Conservation (phyloP, 2,329 filamentous ascomycete genomes). For the Gnomoniopsis sp. region DNA sequence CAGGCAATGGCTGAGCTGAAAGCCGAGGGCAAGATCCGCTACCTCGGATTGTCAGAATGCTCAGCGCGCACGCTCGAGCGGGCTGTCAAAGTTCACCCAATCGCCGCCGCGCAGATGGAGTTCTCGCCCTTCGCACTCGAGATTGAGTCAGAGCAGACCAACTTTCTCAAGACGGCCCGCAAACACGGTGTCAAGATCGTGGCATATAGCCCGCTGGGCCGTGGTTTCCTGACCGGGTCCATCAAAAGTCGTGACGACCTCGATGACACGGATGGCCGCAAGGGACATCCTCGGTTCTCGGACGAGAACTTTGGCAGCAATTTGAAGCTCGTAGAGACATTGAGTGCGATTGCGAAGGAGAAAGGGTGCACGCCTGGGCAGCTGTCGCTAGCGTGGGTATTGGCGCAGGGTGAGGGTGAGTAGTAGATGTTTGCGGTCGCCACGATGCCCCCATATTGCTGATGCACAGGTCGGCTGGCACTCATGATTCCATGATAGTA, state of each 20-base stretch:
- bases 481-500: neutral
- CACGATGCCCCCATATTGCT: neutral
- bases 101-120: slow-evolving; percentile 50
- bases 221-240: slow-evolving; percentile 49
- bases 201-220: slow-evolving; percentile 53
- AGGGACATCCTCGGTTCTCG: slow-evolving; percentile 38
- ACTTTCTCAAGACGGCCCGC: slow-evolving; percentile 45
- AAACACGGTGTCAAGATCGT: slow-evolving; percentile 53
- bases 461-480: neutral
- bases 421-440: neutral
- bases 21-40: slow-evolving; percentile 48
- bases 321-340: slow-evolving; percentile 27
- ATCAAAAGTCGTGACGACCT: slow-evolving; percentile 43
- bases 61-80: slow-evolving; percentile 43
- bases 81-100: slow-evolving; percentile 43
- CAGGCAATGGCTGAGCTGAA: slow-evolving; percentile 44
- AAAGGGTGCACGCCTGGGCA: slow-evolving; percentile 44
- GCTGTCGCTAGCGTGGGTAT: slow-evolving; percentile 52
- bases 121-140: slow-evolving; percentile 51
- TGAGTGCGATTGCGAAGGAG: slow-evolving; percentile 25
- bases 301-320: slow-evolving; percentile 50
- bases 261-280: slow-evolving; percentile 36
- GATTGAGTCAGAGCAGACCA: slow-evolving; percentile 50
- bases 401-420: slow-evolving; percentile 37
- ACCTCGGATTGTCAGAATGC: slow-evolving; percentile 47